These are phyloP conservation scores for Camelina hispida DNA, from an alignment of 345 rosid genomes.

Conservation along the genomic window DNA sequence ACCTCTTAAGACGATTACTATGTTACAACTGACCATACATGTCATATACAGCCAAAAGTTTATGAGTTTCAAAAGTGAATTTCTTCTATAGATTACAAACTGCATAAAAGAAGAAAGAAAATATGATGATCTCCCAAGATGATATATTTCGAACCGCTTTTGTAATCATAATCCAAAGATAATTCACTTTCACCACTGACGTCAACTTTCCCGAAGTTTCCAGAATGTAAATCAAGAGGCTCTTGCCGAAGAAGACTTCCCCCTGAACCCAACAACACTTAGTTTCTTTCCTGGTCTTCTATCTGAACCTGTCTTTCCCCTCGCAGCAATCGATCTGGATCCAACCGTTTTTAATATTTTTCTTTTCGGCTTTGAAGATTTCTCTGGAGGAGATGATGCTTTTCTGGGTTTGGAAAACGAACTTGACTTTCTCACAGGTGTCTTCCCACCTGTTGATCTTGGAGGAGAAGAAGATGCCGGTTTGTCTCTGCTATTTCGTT, in stretches of 20 bases:
- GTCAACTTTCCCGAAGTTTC: not conserved
- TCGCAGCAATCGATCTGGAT: constrained; percentile 44
- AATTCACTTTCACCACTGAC: constrained; percentile 22
- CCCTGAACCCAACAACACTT: constrained; percentile 80
- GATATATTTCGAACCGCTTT: constrained; percentile 14
- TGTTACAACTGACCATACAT: constrained; percentile 9
- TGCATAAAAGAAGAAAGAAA: not conserved
- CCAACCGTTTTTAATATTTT: constrained; percentile 42
- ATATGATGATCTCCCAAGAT: not conserved
- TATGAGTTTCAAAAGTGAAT: constrained; percentile 19
- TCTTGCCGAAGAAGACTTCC: constrained; percentile 58
- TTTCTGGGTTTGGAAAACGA: constrained; percentile 46
- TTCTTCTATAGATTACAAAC: constrained; percentile 1
- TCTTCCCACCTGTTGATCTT: constrained; percentile 36
- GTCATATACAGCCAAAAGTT: constrained; percentile 1
- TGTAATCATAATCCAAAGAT: constrained; percentile 18
- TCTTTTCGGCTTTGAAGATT: constrained; percentile 45
- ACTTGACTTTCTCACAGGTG: constrained; percentile 44
- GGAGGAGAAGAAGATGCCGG: constrained; percentile 26
- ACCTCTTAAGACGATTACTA: not conserved
- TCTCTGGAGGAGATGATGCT: constrained; percentile 48
- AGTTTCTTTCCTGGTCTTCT: constrained; percentile 52
- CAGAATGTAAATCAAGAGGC: constrained; percentile 40
- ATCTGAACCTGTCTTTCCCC: constrained; percentile 45
- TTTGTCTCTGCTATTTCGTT: constrained; percentile 46